Percentiles rank a stretch among this genome's conserved stretches.
Evolutionary conservation across 768 basidiomycete species (phyloP).

Genomic region (Phaeolepiota aurea): DNA sequence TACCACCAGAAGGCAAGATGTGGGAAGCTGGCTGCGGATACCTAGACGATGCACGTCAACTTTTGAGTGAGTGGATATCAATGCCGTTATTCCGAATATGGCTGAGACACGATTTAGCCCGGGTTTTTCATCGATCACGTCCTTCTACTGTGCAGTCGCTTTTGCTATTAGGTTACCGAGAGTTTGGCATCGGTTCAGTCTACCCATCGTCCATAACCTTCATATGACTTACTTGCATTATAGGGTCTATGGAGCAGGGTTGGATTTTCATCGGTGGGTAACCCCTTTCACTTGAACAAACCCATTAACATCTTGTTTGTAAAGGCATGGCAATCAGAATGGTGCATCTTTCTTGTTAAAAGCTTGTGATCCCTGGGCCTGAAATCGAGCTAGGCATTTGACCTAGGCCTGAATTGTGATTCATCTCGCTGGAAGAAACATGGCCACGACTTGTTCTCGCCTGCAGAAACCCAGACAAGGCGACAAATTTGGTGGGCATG

Average conservation of each 20-base stretch:
- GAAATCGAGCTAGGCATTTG: constrained; percentile 58
- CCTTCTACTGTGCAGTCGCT: constrained; percentile 77
- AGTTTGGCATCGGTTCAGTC: constrained; percentile 82
- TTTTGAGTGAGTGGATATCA: constrained; percentile 43
- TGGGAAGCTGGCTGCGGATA: constrained; percentile 67
- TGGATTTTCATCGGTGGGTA: constrained; percentile 72
- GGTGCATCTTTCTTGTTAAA: constrained; percentile 9
- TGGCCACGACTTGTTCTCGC: constrained; percentile 51
- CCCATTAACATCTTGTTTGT: constrained; percentile 4
- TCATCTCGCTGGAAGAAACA: constrained; percentile 67
- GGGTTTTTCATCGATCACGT: constrained; percentile 58
- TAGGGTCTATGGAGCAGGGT: constrained; percentile 70
- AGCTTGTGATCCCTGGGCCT: not conserved
- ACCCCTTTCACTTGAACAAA: constrained; percentile 4
- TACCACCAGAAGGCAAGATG: constrained; percentile 44
- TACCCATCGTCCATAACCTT: not conserved
- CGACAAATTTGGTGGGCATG: constrained; percentile 80
- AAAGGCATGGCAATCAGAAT: constrained; percentile 21
- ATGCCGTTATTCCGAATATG: too few species aligned
- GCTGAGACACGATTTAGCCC: too few species aligned
- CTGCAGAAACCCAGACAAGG: constrained; percentile 60
- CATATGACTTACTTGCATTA: constrained; percentile 3
- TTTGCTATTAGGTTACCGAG: constrained; percentile 71
- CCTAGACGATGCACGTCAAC: constrained; percentile 48
- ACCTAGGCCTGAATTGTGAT: constrained; percentile 75